Conservation (phyloP, 1,284 basidiomycete species). For the Ustilago bromivora region DNA sequence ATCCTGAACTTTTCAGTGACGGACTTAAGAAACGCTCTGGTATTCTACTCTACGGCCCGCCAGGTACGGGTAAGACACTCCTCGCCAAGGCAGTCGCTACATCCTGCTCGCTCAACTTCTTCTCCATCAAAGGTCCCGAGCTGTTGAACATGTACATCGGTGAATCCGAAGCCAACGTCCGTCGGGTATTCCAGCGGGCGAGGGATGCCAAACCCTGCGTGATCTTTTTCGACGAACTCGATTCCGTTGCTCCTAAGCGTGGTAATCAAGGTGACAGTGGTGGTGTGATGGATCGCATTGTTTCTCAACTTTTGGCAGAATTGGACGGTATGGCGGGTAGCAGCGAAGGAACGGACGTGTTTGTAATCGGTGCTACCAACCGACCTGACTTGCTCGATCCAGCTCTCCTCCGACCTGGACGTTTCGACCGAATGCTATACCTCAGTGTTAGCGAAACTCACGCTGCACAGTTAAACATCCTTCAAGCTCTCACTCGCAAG, state of each 20-base stretch:
- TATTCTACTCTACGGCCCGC: constrained; percentile 70
- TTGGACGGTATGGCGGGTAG: constrained; percentile 71
- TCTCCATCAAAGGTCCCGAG: constrained; percentile 72
- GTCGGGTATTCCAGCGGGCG: constrained; percentile 71
- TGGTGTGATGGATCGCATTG: constrained; percentile 73
- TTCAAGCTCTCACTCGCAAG: constrained; percentile 90
- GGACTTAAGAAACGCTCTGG: constrained; percentile 97
- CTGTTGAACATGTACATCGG: constrained; percentile 73
- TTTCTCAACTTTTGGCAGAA: constrained; percentile 71
- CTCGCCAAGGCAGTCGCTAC: constrained; percentile 78
- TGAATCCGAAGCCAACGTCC: constrained; percentile 72
- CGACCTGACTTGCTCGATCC: constrained; percentile 72
- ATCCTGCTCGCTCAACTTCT: constrained; percentile 72
- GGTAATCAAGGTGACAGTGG: constrained; percentile 72
- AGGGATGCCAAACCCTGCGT: constrained; percentile 72
- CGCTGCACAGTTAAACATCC: constrained; percentile 85
- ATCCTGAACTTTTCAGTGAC: constrained; percentile 91
- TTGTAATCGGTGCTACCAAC: constrained; percentile 72
- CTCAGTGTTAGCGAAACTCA: constrained; percentile 91
- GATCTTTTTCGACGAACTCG: constrained; percentile 72
- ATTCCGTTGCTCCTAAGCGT: constrained; percentile 72
- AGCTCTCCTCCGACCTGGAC: constrained; percentile 71
- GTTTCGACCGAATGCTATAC: constrained; percentile 98
- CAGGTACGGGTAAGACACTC: constrained; percentile 72
- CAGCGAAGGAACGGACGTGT: constrained; percentile 70